These are phyloP conservation scores for Saturnispora halmiae DNA, from an alignment of 805 yeast genomes.

Conservation along the genomic window DNA sequence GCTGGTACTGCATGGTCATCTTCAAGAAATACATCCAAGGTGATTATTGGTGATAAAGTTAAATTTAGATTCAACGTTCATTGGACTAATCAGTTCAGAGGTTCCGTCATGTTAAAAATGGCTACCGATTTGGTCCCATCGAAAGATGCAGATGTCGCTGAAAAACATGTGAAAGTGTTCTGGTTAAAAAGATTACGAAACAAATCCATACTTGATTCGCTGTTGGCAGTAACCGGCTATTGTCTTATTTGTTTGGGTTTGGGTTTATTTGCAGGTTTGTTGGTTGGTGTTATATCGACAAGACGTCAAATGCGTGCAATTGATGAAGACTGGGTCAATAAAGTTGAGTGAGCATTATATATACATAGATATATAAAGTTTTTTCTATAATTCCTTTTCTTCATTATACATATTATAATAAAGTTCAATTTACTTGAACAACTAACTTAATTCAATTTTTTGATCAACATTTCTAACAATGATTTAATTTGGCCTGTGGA, in stretches of 20 bases:
- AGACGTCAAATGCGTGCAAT: slow-evolving; percentile 18
- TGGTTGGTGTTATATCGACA: slow-evolving; percentile 21
- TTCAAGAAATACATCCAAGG: slow-evolving; percentile 51
- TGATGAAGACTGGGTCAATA: slow-evolving; percentile 15
- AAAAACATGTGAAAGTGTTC: slow-evolving; percentile 5
- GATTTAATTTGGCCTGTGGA: slow-evolving; percentile 19
- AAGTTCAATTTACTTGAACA: no score
- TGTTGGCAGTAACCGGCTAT: neutral
- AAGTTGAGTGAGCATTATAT: slow-evolving; percentile 18
- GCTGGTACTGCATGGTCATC: slow-evolving; percentile 53
- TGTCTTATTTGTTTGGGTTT: slow-evolving; percentile 11
- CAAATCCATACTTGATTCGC: slow-evolving; percentile 3
- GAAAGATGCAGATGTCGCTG: slow-evolving; percentile 4
- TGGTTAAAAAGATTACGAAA: slow-evolving; percentile 1
- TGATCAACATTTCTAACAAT: slow-evolving; percentile 20
- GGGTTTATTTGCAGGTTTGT: slow-evolving; percentile 8
- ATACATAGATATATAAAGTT: neutral
- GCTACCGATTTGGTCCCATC: neutral
- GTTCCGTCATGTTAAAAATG: neutral
- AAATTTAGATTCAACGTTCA: slow-evolving; percentile 48
- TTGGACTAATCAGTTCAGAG: slow-evolving; percentile 33
- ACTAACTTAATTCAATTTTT: slow-evolving; percentile 15
- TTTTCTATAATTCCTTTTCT: neutral
- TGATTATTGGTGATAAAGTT: slow-evolving; percentile 56
- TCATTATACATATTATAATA: no score